Evolutionary conservation across 805 yeast genomes (phyloP).

Genomic region (Pichia heedii): DNA sequence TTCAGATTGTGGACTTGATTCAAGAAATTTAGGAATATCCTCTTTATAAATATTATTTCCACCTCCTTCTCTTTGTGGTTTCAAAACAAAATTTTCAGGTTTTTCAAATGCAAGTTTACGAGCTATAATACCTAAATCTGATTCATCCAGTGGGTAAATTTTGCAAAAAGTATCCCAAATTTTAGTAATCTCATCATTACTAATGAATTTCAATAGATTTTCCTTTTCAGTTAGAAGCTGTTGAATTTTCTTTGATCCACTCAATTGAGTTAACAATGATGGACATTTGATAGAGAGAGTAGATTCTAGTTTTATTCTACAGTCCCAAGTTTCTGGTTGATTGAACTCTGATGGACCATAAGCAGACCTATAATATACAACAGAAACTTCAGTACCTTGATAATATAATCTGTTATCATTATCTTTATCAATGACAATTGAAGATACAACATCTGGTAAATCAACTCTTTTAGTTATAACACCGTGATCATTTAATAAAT

Average conservation of each 20-base stretch:
- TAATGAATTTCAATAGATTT: slow-evolving; percentile 37
- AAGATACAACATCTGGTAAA: slow-evolving; percentile 44
- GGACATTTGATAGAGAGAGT: slow-evolving; percentile 88
- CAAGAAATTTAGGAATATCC: slow-evolving; percentile 70
- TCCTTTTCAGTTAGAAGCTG: slow-evolving; percentile 63
- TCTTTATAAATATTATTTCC: slow-evolving; percentile 89
- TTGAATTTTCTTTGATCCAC: slow-evolving; percentile 92
- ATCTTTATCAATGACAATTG: slow-evolving; percentile 34
- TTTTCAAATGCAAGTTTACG: slow-evolving; percentile 54
- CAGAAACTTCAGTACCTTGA: slow-evolving; percentile 65
- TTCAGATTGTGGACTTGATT: slow-evolving; percentile 48
- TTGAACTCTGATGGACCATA: slow-evolving; percentile 79
- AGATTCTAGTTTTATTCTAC: slow-evolving; percentile 62
- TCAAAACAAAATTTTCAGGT: slow-evolving; percentile 72
- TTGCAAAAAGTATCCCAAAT: slow-evolving; percentile 63
- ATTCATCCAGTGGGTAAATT: slow-evolving; percentile 77
- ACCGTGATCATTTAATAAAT: slow-evolving; percentile 45
- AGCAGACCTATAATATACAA: slow-evolving; percentile 85
- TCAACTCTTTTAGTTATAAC: slow-evolving; percentile 60
- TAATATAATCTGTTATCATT: slow-evolving; percentile 41
- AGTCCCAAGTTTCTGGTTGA: slow-evolving; percentile 62
- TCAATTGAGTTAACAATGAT: slow-evolving; percentile 73
- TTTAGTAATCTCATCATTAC: not conserved
- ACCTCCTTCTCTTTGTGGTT: slow-evolving; percentile 99
- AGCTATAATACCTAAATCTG: slow-evolving; percentile 53